Evolutionary conservation across 177 flowering plant species (phyloP), one percentile per base, ranked within the genome.

Genomic region (Telopea speciosissima): DNA sequence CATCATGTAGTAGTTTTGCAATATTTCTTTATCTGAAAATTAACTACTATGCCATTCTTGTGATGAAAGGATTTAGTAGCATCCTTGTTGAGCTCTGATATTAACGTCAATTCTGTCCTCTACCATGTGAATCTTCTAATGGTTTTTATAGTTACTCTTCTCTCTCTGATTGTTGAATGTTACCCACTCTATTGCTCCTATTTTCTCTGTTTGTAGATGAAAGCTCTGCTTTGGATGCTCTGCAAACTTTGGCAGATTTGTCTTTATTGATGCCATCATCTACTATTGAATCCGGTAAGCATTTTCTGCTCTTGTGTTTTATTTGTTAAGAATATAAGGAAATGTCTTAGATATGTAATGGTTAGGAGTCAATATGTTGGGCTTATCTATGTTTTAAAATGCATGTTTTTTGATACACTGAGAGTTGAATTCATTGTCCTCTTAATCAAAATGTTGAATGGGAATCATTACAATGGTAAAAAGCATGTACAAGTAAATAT

Each of bases 231-330:
- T 77, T 89, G 40, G 89, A 85, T 76, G 93, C 88, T 66, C 77
- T 89, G 71, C 83, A 82, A 77, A 76, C 90, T 71, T 79, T 89
- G 79, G 90, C 93, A 63, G 86, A 88, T 76, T 75, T 85, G 77
- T 84, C 90, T 44, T 65, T 88, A 70, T 75, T 83, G 77, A 77
- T 80, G 79, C 91, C 89, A 67, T 65, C 77, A 31, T 65, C 80
- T 65, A 72, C 78, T 67, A 69, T 68, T 62, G 90, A 86, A 61
- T 79, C 84, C 68, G 92, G 90, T 88, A 85, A 70, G 79, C 11
- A 26, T 25, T n/a, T 36, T 36, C 19, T 73, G 33, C 58, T 45
- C 33, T 31, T n/a, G 19, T 23, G 8, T 36, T 33, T 36, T 3
- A 36, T 36, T 36, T 5, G 40, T 36, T 36, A 36, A 36, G 7